phyloP scores from a whole-genome alignment of 2,329 filamentous ascomycete genomes.

The Graphilbum fragrans region DNA sequence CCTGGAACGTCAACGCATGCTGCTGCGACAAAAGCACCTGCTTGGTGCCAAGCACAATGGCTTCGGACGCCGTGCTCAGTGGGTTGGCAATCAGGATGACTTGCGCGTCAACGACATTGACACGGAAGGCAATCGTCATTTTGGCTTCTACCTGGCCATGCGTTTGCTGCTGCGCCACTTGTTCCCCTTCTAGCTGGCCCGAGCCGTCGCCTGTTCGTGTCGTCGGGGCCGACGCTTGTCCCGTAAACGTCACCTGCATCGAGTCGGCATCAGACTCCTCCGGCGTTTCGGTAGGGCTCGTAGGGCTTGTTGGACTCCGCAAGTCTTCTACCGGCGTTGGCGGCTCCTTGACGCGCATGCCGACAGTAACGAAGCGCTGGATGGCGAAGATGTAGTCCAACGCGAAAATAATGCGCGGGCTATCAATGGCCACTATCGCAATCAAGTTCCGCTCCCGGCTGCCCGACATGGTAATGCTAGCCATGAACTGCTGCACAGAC shows the following conservation, averaged over 20 bases:
- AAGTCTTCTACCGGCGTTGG: slow-evolving; percentile 35
- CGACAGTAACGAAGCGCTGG: slow-evolving; percentile 67
- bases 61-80: slow-evolving; percentile 78
- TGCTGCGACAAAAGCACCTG: slow-evolving; percentile 89
- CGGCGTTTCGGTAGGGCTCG: slow-evolving; percentile 33
- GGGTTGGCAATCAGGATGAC: slow-evolving; percentile 95
- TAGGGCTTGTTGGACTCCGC: slow-evolving; percentile 25
- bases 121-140: slow-evolving; percentile 74
- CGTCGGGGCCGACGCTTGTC: slow-evolving; percentile 20
- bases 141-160: slow-evolving; percentile 18
- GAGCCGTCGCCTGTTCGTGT: slow-evolving; percentile 13
- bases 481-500: slow-evolving; percentile 96
- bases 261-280: slow-evolving; percentile 50
- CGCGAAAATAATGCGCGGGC: slow-evolving; percentile 86
- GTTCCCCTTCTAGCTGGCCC: slow-evolving; percentile 1
- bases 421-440: slow-evolving; percentile 87
- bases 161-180: slow-evolving; percentile 7
- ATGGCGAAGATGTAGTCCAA: slow-evolving; percentile 91
- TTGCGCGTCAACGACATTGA: slow-evolving; percentile 93
- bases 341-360: slow-evolving; percentile 51
- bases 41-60: slow-evolving; percentile 88
- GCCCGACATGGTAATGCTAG: slow-evolving; percentile 83
- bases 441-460: slow-evolving; percentile 73
- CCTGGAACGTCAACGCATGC: slow-evolving; percentile 83
- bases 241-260: slow-evolving; percentile 32